Conservation (phyloP, 306 rosid species). For the Glycine latifolia region DNA sequence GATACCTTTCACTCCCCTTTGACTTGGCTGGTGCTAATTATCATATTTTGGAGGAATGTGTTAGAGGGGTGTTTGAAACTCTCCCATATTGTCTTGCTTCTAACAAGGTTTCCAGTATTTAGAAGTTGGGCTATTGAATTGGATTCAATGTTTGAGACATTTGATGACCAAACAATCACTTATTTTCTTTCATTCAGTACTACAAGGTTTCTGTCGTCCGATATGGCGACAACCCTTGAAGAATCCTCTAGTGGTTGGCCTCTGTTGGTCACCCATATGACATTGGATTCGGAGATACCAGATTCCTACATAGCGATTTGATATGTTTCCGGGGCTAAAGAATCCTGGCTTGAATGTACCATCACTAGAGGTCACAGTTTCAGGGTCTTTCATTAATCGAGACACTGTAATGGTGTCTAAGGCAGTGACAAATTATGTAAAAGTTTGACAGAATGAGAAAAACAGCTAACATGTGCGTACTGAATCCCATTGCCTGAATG, state of each 20-base stretch:
- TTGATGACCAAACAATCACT: slow-evolving; percentile 50
- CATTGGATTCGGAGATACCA: slow-evolving; percentile 42
- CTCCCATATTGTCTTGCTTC: slow-evolving; percentile 47
- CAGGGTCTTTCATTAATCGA: too few species aligned
- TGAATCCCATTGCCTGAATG: too few species aligned
- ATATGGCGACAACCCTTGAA: slow-evolving; percentile 42
- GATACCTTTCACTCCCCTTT: too few species aligned
- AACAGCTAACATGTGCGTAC: too few species aligned
- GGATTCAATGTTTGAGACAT: neutral
- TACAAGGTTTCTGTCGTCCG: slow-evolving; percentile 42
- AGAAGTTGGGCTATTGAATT: slow-evolving; percentile 45
- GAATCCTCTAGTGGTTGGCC: slow-evolving; percentile 41
- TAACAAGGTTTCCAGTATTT: slow-evolving; percentile 50
- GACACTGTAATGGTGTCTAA: too few species aligned
- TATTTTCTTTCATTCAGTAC: slow-evolving; percentile 30
- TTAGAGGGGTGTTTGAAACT: slow-evolving; percentile 46
- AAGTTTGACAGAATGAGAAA: too few species aligned
- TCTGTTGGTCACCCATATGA: slow-evolving; percentile 61
- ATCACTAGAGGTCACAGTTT: too few species aligned
- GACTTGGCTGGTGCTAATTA: too few species aligned
- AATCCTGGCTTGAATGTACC: slow-evolving; percentile 53
- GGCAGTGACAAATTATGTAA: too few species aligned
- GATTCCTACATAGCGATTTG: slow-evolving; percentile 50
- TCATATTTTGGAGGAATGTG: too few species aligned
- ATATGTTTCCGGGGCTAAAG: slow-evolving; percentile 48